Evolutionary conservation across 768 basidiomycete genomes (phyloP), one percentile per base, ranked within the genome.

Genomic region (Symmetrospora coprosmae): DNA sequence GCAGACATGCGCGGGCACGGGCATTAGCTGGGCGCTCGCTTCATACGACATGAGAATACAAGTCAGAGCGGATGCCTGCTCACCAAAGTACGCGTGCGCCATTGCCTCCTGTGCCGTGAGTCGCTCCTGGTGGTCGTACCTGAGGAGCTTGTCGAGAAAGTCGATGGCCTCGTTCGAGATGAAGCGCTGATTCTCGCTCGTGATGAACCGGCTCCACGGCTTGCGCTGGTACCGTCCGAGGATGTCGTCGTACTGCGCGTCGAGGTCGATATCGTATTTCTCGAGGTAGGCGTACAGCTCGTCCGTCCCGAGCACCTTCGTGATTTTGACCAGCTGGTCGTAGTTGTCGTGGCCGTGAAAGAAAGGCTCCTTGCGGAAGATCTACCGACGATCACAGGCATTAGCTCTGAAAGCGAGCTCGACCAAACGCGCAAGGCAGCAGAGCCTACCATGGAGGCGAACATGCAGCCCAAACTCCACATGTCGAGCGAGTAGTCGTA

Each of bases 261-360:
- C 90, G 46, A 97, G 81, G 43, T 87, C 85, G 62, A 97, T 94
- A 70, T 85, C 85, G 75, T 97, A 97, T 75, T 87, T 88, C 73
- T 90, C 87, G 63, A 88, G 81, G 73, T 96, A 97, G 40, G 81
- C 76, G 71, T 87, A 92, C 34, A 97, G 74, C 68, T 92, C 92
- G 66, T 96, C 92, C 4, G 92, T 97, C 43, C 92, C 92, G 62
- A 97, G 78, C 49, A 97, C 90, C 76, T 96, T 97, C 55, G 89
- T 84, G 65, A 97, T 97, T 76, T 94, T 97, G 70, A 92, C 91
- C 61, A 97, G 76, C 71, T 96, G 92, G 74, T 97, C 92, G 69
- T 92, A 92, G 74, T 97, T 97, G 74, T 97, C 91, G 71, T 94
- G 91, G 16, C 92, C 92, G 69, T 97, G 92, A 81, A 97, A 97